Evolutionary conservation across 169 alveolate species (phyloP).

Genomic region (Plasmodium inui): DNA sequence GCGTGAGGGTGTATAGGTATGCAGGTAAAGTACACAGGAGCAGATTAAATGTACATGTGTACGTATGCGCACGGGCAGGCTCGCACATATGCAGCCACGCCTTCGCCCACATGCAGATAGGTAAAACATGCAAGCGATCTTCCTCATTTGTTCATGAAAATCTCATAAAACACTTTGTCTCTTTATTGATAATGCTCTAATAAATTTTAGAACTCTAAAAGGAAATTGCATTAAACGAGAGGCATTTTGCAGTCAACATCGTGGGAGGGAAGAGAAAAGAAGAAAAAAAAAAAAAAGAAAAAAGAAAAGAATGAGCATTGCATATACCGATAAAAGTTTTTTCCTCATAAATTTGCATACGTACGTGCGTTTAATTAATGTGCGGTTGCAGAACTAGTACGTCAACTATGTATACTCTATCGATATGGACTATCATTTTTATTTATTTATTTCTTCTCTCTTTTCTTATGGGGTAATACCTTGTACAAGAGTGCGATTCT

Average conservation of each 20-base stretch:
- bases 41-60: background rate
- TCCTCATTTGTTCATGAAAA: slow-evolving; percentile 1
- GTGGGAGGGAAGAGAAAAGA: background rate
- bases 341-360: background rate
- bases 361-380: background rate
- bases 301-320: background rate
- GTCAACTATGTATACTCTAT: background rate
- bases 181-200: slow-evolving; percentile 27
- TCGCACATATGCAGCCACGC: background rate
- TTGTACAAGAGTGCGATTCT: slow-evolving; percentile 21
- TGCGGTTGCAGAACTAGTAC: background rate
- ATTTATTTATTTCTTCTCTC: background rate
- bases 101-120: background rate
- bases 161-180: slow-evolving; percentile 8
- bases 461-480: slow-evolving; percentile 23
- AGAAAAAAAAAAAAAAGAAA: background rate
- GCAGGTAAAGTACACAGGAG: background rate
- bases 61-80: background rate
- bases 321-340: background rate
- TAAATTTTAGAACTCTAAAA: slow-evolving; percentile 39
- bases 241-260: background rate
- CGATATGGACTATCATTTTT: background rate
- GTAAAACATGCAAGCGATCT: slow-evolving; percentile 1
- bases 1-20: background rate
- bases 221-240: slow-evolving; percentile 10